Evolutionary conservation across 2,329 filamentous ascomycete genomes (phyloP).

Genomic region (Cyphellophora attinorum): DNA sequence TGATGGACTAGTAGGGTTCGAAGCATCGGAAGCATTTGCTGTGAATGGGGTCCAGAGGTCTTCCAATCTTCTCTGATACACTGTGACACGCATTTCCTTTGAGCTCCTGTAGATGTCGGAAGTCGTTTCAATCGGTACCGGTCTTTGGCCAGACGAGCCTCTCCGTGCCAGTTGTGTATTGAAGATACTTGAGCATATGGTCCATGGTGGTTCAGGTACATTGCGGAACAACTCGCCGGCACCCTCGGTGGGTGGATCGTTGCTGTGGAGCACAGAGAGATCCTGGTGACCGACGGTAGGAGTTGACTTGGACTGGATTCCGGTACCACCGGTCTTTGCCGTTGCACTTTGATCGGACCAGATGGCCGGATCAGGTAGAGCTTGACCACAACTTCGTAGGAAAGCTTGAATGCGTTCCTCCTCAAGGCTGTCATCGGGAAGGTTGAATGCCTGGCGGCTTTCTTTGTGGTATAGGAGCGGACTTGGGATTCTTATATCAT

Average conservation of each 20-base stretch:
- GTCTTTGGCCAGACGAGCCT: too few relatives aligned
- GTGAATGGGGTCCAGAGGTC: neutral
- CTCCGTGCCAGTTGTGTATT: too few relatives aligned
- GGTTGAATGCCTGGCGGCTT: neutral
- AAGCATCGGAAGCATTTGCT: neutral
- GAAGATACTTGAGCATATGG: too few relatives aligned
- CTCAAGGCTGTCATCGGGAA: neutral
- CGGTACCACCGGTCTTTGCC: neutral
- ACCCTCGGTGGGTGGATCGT: neutral
- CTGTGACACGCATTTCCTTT: neutral
- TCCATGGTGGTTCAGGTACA: neutral
- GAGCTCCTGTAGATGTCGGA: neutral
- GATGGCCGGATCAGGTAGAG: neutral
- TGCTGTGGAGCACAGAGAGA: neutral
- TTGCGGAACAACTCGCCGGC: neutral
- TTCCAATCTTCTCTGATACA: neutral
- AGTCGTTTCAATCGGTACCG: neutral
- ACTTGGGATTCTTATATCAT: constrained; percentile 11
- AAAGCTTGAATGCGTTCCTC: neutral
- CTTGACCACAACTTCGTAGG: neutral
- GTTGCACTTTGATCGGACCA: neutral
- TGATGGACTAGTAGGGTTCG: neutral
- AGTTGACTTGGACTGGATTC: neutral
- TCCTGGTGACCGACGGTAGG: neutral
- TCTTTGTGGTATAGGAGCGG: constrained; percentile 13